Conservation (phyloP, 805 yeast species). For the Schizosaccharomyces lindneri region DNA sequence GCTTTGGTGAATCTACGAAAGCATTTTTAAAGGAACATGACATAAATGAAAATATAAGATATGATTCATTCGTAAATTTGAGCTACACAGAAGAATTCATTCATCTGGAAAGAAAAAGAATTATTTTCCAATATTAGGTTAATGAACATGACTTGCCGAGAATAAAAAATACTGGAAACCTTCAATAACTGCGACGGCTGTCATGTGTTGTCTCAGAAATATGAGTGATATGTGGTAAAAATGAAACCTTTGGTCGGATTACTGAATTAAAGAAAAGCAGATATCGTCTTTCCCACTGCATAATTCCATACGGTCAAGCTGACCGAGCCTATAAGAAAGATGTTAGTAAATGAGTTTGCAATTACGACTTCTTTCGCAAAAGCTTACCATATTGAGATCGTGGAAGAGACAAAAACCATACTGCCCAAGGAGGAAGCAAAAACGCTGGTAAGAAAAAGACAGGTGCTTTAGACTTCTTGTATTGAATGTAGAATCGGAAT, state of each 20-base stretch:
- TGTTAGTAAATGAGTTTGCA: not conserved
- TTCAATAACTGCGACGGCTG: no score
- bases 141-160: no score
- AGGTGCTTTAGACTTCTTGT: constrained; percentile 28
- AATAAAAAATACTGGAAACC: no score
- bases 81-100: no score
- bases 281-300: not conserved
- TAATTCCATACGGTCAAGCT: constrained; percentile 3
- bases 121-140: no score
- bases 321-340: not conserved
- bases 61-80: no score
- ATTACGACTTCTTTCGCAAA: not conserved
- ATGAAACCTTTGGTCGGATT: not conserved
- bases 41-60: no score
- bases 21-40: no score
- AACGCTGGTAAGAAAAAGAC: constrained; percentile 36
- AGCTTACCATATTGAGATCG: constrained; percentile 19
- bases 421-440: constrained; percentile 28
- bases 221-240: no score
- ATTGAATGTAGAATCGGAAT: constrained; percentile 20
- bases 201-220: no score
- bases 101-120: no score
- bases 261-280: not conserved
- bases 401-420: constrained; percentile 38
- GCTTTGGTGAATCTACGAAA: no score